phyloP scores from a whole-genome alignment of 495 filamentous ascomycete genomes.

The Neurospora sp. region DNA sequence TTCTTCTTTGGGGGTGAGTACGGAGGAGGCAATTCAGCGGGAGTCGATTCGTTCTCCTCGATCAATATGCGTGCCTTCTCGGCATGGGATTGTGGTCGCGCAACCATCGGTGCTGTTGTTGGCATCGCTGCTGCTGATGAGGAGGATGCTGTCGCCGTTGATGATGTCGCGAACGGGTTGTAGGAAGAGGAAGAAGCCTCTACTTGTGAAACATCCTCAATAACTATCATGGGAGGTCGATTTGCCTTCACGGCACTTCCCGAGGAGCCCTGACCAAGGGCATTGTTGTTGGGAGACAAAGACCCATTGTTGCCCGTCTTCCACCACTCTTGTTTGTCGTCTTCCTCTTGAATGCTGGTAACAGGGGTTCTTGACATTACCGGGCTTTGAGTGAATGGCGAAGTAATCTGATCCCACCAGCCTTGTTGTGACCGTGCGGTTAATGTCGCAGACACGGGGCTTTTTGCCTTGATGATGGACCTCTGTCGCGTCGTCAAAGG shows the following conservation, averaged over 20 bases:
- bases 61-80: constrained; percentile 28
- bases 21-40: constrained; percentile 28
- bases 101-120: constrained; percentile 7
- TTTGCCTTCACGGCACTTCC: neutral
- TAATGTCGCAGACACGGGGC: constrained; percentile 4
- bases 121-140: constrained; percentile 8
- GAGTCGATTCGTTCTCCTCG: constrained; percentile 15
- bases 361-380: neutral
- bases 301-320: constrained; percentile 18
- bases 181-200: neutral
- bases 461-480: constrained; percentile 21
- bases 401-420: constrained; percentile 84
- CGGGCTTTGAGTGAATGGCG: constrained; percentile 46
- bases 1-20: constrained; percentile 27
- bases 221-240: constrained; percentile 3
- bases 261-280: constrained; percentile 1
- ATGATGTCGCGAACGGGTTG: neutral
- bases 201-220: constrained; percentile 10
- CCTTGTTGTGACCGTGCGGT: constrained; percentile 43
- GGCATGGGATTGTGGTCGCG: constrained; percentile 15
- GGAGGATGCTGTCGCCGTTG: neutral
- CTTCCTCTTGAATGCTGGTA: neutral
- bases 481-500: constrained; percentile 19
- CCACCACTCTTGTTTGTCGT: constrained; percentile 25
- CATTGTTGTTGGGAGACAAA: constrained; percentile 9